Conservation (phyloP, 352 stramenopile species). For the Phytophthora cactorum region DNA sequence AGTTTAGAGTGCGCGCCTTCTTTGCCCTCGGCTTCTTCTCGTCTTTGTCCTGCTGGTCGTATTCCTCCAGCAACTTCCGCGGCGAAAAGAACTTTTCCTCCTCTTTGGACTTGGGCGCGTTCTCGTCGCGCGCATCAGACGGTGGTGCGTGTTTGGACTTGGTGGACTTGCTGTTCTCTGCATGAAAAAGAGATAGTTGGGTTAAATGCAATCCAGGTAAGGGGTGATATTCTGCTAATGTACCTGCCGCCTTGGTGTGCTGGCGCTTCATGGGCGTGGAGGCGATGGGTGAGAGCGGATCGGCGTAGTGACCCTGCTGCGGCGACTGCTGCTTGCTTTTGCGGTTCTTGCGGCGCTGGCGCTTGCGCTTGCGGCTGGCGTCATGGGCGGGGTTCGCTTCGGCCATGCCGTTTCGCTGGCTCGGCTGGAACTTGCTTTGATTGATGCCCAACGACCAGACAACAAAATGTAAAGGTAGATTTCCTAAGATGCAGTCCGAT, state of each 20-base stretch:
- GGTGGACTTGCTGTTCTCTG: conserved; percentile 56
- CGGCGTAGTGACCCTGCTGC: conserved; percentile 69
- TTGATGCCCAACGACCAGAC: conserved; percentile 28
- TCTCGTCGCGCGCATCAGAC: conserved; percentile 14
- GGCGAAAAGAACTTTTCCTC: conserved; percentile 67
- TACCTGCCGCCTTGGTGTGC: conserved; percentile 53
- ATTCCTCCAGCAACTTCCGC: conserved; percentile 67
- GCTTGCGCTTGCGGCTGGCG: conserved; percentile 41
- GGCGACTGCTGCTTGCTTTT: conserved; percentile 26
- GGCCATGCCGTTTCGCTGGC: conserved; percentile 17
- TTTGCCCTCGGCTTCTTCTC: conserved; percentile 29
- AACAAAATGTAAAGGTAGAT: conserved; percentile 9
- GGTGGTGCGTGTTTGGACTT: conserved; percentile 47
- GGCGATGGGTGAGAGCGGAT: conserved; percentile 82
- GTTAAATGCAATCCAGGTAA: background rate
- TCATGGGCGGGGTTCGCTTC: conserved; percentile 17
- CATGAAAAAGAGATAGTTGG: background rate
- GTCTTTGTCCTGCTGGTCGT: conserved; percentile 35
- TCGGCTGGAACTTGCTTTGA: conserved; percentile 2
- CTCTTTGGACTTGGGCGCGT: conserved; percentile 31
- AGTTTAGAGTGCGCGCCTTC: conserved; percentile 34
- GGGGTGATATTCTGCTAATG: background rate
- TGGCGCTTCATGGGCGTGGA: conserved; percentile 86
- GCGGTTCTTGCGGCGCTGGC: conserved; percentile 39
- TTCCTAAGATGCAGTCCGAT: conserved; percentile 1